Evolutionary conservation across 1,284 basidiomycete species (phyloP).

Genomic region (Malassezia brasiliensis): DNA sequence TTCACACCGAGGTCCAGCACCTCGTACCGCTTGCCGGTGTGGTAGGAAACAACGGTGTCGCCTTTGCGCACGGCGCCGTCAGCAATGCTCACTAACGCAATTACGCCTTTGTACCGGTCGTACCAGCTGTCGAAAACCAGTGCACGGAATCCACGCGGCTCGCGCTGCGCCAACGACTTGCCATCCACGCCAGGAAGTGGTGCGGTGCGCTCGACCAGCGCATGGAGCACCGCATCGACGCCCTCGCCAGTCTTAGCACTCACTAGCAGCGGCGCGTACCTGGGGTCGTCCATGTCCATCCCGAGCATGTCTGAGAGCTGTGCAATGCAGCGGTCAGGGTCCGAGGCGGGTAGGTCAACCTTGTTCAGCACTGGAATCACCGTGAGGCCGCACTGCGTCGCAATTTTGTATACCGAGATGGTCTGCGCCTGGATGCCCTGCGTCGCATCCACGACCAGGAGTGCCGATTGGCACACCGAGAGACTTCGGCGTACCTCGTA

Average conservation of each 20-base stretch:
- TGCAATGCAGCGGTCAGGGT: slow-evolving; percentile 22
- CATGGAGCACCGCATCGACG: slow-evolving; percentile 63
- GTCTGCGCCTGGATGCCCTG: slow-evolving; percentile 98
- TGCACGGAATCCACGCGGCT: slow-evolving; percentile 54
- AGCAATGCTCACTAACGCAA: slow-evolving; percentile 72
- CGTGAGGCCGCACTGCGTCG: slow-evolving; percentile 63
- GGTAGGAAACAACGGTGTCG: slow-evolving; percentile 63
- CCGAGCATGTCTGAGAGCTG: slow-evolving; percentile 41
- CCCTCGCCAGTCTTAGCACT: slow-evolving; percentile 88
- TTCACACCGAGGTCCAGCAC: slow-evolving; percentile 84
- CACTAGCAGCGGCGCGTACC: slow-evolving; percentile 32
- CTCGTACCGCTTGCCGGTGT: slow-evolving; percentile 83
- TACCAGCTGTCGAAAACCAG: slow-evolving; percentile 87
- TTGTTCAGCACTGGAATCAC: slow-evolving; percentile 94
- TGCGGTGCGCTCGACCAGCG: slow-evolving; percentile 64
- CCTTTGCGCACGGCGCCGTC: slow-evolving; percentile 56
- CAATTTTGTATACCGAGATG: slow-evolving; percentile 81
- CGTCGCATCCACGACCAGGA: slow-evolving; percentile 83
- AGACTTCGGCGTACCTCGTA: slow-evolving; percentile 87
- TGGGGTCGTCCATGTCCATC: slow-evolving; percentile 54
- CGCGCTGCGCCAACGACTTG: slow-evolving; percentile 24
- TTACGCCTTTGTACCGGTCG: slow-evolving; percentile 90
- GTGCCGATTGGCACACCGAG: slow-evolving; percentile 83
- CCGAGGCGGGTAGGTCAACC: slow-evolving; percentile 51
- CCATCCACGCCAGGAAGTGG: slow-evolving; percentile 25